These are phyloP conservation scores for Mikania micrantha DNA, from an alignment of 129 eudicot species.

Conservation along the genomic window DNA sequence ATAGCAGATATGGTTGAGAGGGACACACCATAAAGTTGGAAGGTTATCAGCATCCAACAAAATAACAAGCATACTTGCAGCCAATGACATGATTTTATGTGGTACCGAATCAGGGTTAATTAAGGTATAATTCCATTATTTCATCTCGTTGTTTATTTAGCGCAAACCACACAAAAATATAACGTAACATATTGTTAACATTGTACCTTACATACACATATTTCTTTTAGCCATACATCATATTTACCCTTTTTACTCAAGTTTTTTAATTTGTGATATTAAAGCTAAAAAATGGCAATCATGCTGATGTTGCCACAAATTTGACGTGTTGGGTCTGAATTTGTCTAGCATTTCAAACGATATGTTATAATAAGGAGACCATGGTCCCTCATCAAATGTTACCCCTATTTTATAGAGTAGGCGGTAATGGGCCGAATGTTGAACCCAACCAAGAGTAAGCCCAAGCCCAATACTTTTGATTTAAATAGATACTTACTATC, in stretches of 20 bases:
- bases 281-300: not conserved
- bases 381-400: too few species aligned
- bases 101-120: constrained; percentile 79
- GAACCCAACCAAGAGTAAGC: too few species aligned
- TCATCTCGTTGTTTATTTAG: not conserved
- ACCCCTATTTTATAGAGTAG: too few species aligned
- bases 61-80: constrained; percentile 78
- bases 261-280: not conserved
- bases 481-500: not conserved
- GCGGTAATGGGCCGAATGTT: too few species aligned
- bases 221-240: not conserved
- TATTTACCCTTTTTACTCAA: not conserved
- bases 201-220: not conserved
- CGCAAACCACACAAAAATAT: not conserved
- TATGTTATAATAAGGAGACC: too few species aligned
- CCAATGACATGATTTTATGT: constrained; percentile 77
- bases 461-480: not conserved
- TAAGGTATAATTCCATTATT: constrained; percentile 37
- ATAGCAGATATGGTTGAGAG: constrained; percentile 83
- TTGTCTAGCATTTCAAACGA: not conserved
- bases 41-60: constrained; percentile 86
- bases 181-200: not conserved
- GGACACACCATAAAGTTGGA: constrained; percentile 81
- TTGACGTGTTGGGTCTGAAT: not conserved
- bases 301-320: not conserved